These are phyloP conservation scores for Apiospora phragmitis DNA, from an alignment of 2,329 filamentous ascomycete species.

Conservation along the genomic window DNA sequence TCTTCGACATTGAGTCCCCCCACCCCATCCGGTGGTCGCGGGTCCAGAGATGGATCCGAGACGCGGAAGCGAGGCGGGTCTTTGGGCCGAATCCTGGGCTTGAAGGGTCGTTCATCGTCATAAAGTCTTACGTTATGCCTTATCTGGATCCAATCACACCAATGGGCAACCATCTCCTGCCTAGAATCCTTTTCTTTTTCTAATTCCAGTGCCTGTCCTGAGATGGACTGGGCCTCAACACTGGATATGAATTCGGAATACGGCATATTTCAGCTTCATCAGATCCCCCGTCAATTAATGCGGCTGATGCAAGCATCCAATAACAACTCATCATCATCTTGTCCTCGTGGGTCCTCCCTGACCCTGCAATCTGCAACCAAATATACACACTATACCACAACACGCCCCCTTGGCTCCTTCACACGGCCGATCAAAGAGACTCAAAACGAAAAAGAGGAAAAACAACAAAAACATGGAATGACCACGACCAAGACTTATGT, in stretches of 20 bases:
- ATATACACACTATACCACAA: neutral
- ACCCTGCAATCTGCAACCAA: too few relatives aligned
- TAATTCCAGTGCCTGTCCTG: neutral
- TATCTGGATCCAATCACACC: neutral
- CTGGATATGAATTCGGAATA: neutral
- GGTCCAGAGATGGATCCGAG: conserved; percentile 10
- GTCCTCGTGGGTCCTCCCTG: too few relatives aligned
- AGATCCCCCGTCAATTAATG: neutral
- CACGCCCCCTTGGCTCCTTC: neutral
- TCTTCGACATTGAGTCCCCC: conserved; percentile 13
- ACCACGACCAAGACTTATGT: neutral
- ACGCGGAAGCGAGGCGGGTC: conserved; percentile 28
- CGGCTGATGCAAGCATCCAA: neutral
- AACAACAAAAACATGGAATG: neutral
- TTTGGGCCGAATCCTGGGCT: conserved; percentile 28
- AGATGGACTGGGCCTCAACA: neutral
- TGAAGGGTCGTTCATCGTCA: conserved; percentile 20
- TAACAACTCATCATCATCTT: neutral
- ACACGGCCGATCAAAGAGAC: neutral
- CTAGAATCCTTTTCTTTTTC: neutral
- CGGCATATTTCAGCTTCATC: neutral
- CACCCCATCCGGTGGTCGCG: neutral
- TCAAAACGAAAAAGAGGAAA: neutral
- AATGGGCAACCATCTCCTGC: neutral
- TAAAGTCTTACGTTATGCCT: neutral